Evolutionary conservation across 2,329 filamentous ascomycete genomes (phyloP).

Genomic region (Colletotrichum sp.): DNA sequence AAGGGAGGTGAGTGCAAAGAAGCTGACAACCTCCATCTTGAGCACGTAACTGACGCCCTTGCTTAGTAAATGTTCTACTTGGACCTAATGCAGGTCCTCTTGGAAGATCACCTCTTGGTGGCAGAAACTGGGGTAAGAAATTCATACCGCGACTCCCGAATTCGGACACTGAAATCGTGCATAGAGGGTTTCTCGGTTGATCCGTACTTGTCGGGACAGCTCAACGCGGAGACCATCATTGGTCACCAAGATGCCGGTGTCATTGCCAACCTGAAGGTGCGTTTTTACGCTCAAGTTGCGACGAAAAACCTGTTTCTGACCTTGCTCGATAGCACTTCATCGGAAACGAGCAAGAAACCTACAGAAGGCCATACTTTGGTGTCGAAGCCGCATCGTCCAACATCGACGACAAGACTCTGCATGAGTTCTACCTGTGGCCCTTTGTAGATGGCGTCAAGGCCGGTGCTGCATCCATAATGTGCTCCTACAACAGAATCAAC

Average conservation of each 20-base stretch:
- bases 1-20: slow-evolving; percentile 35
- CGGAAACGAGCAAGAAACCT: slow-evolving; percentile 76
- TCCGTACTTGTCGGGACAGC: slow-evolving; percentile 59
- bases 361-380: slow-evolving; percentile 59
- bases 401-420: slow-evolving; percentile 65
- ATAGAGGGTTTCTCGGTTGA: slow-evolving; percentile 47
- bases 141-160: too few relatives aligned
- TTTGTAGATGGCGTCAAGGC: slow-evolving; percentile 72
- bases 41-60: neutral
- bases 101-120: slow-evolving; percentile 32
- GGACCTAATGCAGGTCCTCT: slow-evolving; percentile 38
- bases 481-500: slow-evolving; percentile 74
- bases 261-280: slow-evolving; percentile 62
- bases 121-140: slow-evolving; percentile 34
- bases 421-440: slow-evolving; percentile 72
- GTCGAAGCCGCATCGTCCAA: slow-evolving; percentile 58
- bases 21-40: rapidly evolving
- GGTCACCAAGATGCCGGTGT: slow-evolving; percentile 52
- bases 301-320: too few relatives aligned
- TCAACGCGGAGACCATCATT: slow-evolving; percentile 56
- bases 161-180: neutral
- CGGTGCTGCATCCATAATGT: slow-evolving; percentile 62
- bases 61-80: slow-evolving; percentile 33
- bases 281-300: too few relatives aligned
- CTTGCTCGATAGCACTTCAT: slow-evolving; percentile 64